Evolutionary conservation across 2,329 filamentous ascomycete genomes (phyloP), one percentile per base, ranked within the genome.

Genomic region (Tolypocladium paradoxum): DNA sequence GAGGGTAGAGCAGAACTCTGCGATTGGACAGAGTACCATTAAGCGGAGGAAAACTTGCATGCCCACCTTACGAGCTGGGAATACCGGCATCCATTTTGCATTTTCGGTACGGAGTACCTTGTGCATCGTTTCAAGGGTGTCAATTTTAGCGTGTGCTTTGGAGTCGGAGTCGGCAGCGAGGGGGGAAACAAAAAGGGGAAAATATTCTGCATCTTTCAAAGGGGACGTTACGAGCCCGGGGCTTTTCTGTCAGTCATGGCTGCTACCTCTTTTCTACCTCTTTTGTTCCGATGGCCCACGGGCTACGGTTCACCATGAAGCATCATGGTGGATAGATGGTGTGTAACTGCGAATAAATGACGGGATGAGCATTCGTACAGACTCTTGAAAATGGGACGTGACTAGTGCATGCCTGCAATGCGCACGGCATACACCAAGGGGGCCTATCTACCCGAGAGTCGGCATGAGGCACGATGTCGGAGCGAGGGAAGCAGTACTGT

Each of bases 91-190:
- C 16, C 36, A 36, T 50, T 43, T 51, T 54, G 37, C 35, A 53
- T 46, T 38, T 48, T 47, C 6, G 27, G 27, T 47, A 33, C 18
- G 27, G 43, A n/a, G 43, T 46, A 31, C 27, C 24, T 46, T 27
- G 27, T 46, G 43, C 27, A 46, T 29, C 18, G 18, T n/a, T 31
- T 31, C 8, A 6, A n/a, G 43, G 43, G 40, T 45, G 43, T 31
- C 6, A 8, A 45, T 24, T 40, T 50, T 48, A 53, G 52, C 52
- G 52, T 27, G 9, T 35, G 22, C n/a, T 33, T 47, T 40, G 52
- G 33, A 45, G 45, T 49, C 40, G 33, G 36, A 49, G 48, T 43
- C 33, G 40, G 37, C 11, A 18, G 40, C 24, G 40, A 37, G 33
- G 31, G 24, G 34, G 4, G 22, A 27, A 16, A 36, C 20, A 52